Percentiles rank a stretch among this genome's conserved stretches.
These are phyloP conservation scores for Mortierella sp. DNA, from an alignment of 371 early-diverging fungal genomes.

Conservation along the genomic window DNA sequence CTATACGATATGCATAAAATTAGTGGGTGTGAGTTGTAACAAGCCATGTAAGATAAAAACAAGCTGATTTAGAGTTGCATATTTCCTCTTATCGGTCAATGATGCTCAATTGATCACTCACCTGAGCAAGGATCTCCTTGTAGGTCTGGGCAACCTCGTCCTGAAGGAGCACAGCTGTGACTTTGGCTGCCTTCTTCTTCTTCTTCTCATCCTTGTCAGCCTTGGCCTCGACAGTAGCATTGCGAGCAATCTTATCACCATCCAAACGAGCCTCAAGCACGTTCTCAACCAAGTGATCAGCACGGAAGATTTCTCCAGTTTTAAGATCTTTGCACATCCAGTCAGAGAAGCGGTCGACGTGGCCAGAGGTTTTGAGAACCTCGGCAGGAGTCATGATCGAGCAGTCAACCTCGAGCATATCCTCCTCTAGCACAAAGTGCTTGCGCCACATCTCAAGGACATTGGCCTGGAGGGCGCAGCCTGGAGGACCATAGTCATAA, in stretches of 20 bases:
- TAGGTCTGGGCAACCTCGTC: conserved; percentile 78
- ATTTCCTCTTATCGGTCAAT: neutral
- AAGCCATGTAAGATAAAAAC: too few relatives aligned
- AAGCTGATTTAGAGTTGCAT: neutral
- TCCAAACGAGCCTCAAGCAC: conserved; percentile 92
- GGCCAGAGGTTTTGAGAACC: conserved; percentile 99
- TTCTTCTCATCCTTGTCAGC: conserved; percentile 68
- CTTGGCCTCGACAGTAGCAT: conserved; percentile 64
- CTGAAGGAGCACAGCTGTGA: conserved; percentile 76
- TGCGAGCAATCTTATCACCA: conserved; percentile 81
- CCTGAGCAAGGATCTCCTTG: conserved; percentile 89
- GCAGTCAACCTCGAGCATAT: conserved; percentile 99
- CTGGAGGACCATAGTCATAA: conserved; percentile 99
- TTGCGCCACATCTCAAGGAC: conserved; percentile 94
- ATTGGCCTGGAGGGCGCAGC: conserved; percentile 96
- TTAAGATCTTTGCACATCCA: conserved; percentile 97
- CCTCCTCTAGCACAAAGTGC: conserved; percentile 99
- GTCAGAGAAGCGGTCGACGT: conserved; percentile 99
- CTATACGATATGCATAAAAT: conserved; percentile 52
- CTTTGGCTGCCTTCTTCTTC: conserved; percentile 82
- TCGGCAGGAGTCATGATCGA: conserved; percentile 98
- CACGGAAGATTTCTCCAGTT: conserved; percentile 97
- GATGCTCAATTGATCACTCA: conserved; percentile 34
- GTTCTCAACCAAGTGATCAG: conserved; percentile 98
- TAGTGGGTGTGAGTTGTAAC: neutral